These are phyloP conservation scores for Lentinula aciculospora DNA, from an alignment of 768 basidiomycete species.

Conservation along the genomic window DNA sequence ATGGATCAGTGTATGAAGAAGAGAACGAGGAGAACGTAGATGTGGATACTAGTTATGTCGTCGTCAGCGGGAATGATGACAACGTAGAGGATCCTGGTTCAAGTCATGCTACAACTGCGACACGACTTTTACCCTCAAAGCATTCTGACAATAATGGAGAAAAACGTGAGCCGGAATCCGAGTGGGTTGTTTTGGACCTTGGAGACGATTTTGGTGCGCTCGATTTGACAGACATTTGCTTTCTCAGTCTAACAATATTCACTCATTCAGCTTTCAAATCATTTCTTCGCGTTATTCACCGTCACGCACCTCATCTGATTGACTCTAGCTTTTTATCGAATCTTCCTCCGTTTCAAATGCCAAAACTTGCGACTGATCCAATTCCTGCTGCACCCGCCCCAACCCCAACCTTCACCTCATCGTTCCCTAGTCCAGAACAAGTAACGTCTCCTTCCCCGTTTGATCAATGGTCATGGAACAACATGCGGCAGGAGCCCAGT, in stretches of 20 bases:
- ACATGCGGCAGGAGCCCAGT: not conserved
- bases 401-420: conserved; percentile 21
- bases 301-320: conserved; percentile 26
- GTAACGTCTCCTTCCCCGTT: not conserved
- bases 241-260: not conserved
- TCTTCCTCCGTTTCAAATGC: conserved; percentile 10
- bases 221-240: not conserved
- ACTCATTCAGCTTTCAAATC: conserved; percentile 36
- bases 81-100: not conserved
- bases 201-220: conserved; percentile 37
- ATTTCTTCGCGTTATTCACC: conserved; percentile 49
- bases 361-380: conserved; percentile 7
- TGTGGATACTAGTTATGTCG: conserved; percentile 1
- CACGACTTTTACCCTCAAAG: not conserved
- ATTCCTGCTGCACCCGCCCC: conserved; percentile 17
- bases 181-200: conserved; percentile 51
- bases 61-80: not conserved
- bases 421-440: not conserved
- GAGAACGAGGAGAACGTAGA: not conserved
- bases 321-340: conserved; percentile 36
- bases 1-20: not conserved
- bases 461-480: not conserved
- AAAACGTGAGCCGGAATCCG: conserved; percentile 26
- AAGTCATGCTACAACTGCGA: not conserved
- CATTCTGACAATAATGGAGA: not conserved